phyloP scores from a whole-genome alignment of 805 yeast genomes.

The Pichia cabralensis region DNA sequence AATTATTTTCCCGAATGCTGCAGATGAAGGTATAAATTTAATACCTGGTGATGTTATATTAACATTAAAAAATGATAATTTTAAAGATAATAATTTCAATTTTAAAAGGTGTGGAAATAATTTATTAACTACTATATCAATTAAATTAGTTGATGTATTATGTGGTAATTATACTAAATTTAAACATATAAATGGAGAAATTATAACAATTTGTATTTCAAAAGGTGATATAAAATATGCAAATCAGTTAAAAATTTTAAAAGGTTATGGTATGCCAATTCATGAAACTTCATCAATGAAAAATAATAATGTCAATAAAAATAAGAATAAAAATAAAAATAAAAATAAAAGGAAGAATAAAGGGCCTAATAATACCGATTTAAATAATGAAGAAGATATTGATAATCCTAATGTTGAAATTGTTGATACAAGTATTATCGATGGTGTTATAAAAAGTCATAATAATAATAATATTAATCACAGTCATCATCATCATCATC shows the following conservation, averaged over 20 bases:
- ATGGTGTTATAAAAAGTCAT: too few species aligned
- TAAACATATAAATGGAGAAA: conserved; percentile 28
- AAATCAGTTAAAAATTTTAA: conserved; percentile 28
- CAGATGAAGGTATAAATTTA: conserved; percentile 51
- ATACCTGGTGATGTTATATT: conserved; percentile 63
- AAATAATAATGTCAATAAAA: not conserved
- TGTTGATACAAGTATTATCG: too few species aligned
- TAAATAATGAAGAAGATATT: not conserved
- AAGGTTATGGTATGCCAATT: conserved; percentile 57
- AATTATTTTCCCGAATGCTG: conserved; percentile 46
- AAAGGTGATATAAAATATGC: conserved; percentile 47
- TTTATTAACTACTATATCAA: conserved; percentile 12
- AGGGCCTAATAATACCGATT: too few species aligned
- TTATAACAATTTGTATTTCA: conserved; percentile 29
- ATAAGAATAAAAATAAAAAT: not conserved
- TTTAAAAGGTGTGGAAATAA: conserved; percentile 29
- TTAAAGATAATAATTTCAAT: conserved; percentile 12
- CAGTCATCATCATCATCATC: not conserved
- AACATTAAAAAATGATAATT: conserved; percentile 32
- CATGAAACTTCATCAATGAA: conserved; percentile 1
- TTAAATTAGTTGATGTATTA: conserved; percentile 16
- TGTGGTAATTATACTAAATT: conserved; percentile 24
- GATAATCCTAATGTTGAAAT: not conserved
- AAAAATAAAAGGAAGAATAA: not conserved
- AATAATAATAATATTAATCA: not conserved